A percentile compares a stretch with the other conserved stretches of the same genome.
phyloP scores from a whole-genome alignment of 805 yeast species.

The Jamesozyma rosinii region DNA sequence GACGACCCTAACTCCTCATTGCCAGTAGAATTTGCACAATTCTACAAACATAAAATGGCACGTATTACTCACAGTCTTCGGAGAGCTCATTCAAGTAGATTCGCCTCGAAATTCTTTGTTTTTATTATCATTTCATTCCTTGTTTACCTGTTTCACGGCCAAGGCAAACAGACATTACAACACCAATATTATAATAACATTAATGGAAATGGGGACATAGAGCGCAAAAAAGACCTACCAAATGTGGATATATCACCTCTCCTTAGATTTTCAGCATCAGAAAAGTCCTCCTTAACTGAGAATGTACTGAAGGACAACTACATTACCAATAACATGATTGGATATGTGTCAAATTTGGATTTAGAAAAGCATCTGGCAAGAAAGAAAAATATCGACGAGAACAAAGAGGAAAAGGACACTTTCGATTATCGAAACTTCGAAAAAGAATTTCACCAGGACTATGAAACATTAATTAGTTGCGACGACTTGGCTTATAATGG shows the following conservation, averaged over 20 bases:
- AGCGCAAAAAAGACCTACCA: constrained; percentile 7
- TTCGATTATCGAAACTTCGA: background rate
- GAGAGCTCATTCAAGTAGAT: no score
- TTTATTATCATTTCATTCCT: background rate
- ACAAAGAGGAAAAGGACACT: background rate
- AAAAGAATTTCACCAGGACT: constrained; percentile 1
- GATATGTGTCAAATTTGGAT: constrained; percentile 11
- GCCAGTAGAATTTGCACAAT: no score
- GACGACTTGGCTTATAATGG: constrained; percentile 5
- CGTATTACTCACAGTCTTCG: no score
- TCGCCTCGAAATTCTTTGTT: no score
- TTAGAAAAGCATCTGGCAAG: constrained; percentile 2
- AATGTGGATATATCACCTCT: constrained; percentile 6
- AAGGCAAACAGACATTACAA: background rate
- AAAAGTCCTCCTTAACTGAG: constrained; percentile 4
- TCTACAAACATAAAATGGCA: no score
- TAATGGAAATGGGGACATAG: background rate
- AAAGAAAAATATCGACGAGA: background rate
- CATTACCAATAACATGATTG: constrained; percentile 4
- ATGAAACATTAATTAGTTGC: constrained; percentile 5
- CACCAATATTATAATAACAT: background rate
- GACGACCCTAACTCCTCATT: no score
- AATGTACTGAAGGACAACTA: constrained; percentile 3
- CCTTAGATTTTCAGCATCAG: constrained; percentile 4
- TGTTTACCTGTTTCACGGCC: background rate